Conservation (phyloP, 2,329 filamentous ascomycete genomes). For the Cercospora nicotianae region DNA sequence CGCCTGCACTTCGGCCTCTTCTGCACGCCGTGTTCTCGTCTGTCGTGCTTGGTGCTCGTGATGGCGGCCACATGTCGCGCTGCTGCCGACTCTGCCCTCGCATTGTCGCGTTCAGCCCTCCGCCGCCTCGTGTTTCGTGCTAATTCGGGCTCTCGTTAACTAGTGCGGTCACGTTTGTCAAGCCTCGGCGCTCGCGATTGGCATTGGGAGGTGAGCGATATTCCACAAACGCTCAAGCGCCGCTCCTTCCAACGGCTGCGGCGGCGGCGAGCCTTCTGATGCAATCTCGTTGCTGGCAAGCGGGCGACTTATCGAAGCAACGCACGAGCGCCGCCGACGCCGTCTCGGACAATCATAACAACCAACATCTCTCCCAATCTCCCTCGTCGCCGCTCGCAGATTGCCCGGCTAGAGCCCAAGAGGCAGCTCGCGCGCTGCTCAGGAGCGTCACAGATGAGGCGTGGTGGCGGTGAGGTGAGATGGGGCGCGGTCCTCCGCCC, state of each 20-base stretch:
- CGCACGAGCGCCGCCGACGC: neutral
- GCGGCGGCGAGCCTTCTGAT: neutral
- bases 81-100: neutral
- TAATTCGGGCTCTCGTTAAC: neutral
- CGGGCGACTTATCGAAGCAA: neutral
- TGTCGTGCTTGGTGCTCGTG: neutral
- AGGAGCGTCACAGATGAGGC: neutral
- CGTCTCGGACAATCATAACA: neutral
- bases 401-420: neutral
- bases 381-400: neutral
- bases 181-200: slow-evolving; percentile 2
- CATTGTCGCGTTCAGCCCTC: neutral
- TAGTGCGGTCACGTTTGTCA: neutral
- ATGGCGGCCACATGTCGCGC: neutral
- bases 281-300: slow-evolving; percentile 3
- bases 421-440: neutral
- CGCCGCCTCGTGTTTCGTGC: neutral
- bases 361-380: neutral
- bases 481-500: neutral
- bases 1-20: neutral
- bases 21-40: neutral
- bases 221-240: neutral
- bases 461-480: neutral
- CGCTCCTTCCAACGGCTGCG: neutral
- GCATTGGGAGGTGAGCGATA: neutral